These are phyloP conservation scores for Benincasa hispida DNA, from an alignment of 306 rosid species.

Conservation along the genomic window DNA sequence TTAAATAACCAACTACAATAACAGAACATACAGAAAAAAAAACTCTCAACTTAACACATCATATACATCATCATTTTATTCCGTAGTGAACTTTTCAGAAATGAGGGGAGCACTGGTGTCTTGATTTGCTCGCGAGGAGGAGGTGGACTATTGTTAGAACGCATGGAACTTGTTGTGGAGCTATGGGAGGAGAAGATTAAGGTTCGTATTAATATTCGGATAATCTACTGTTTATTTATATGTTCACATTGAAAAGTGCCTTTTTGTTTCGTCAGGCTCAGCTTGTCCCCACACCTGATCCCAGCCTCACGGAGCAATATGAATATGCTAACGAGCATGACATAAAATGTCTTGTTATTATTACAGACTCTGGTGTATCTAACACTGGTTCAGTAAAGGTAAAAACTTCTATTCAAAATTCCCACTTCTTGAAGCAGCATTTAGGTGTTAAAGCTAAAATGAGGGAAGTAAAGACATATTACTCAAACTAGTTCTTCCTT, in stretches of 20 bases:
- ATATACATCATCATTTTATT: too few species aligned
- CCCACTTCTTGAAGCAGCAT: background rate
- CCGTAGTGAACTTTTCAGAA: constrained; percentile 30
- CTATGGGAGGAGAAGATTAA: constrained; percentile 80
- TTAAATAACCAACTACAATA: too few species aligned
- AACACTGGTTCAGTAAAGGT: constrained; percentile 61
- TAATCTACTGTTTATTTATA: background rate
- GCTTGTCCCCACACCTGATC: constrained; percentile 70
- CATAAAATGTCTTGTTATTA: constrained; percentile 78
- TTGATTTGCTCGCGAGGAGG: constrained; percentile 96
- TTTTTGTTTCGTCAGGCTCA: constrained; percentile 54
- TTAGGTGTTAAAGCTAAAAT: background rate
- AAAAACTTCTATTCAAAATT: constrained; percentile 3
- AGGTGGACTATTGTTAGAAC: constrained; percentile 74
- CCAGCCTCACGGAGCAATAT: constrained; percentile 91
- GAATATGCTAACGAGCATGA: constrained; percentile 90
- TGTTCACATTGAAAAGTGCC: constrained; percentile 13
- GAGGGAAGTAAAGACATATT: background rate
- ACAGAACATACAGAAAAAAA: too few species aligned
- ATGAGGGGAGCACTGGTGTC: constrained; percentile 45
- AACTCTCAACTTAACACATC: too few species aligned
- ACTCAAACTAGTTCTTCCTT: background rate
- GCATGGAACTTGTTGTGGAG: constrained; percentile 83
- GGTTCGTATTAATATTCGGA: constrained; percentile 28
- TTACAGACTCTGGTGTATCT: constrained; percentile 54